Evolutionary conservation across 2,329 filamentous ascomycete genomes (phyloP).

Genomic region (Exutisphaerella laricina): DNA sequence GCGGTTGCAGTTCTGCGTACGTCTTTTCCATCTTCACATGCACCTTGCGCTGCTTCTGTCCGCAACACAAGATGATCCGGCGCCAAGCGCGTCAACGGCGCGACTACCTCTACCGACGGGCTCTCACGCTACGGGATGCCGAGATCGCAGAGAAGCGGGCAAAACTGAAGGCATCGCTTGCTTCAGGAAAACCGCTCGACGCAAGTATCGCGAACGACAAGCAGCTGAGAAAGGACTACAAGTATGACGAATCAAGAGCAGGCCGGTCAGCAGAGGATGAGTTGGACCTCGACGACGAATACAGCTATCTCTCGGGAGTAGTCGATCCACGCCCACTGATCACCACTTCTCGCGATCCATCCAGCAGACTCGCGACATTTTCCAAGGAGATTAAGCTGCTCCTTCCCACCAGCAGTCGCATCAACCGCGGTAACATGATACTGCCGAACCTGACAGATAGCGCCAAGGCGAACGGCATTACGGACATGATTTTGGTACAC

Average conservation of each 20-base stretch:
- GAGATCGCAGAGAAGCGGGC: slow-evolving; percentile 89
- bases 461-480: slow-evolving; percentile 72
- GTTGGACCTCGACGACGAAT: slow-evolving; percentile 80
- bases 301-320: slow-evolving; percentile 82
- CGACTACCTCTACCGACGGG: slow-evolving; percentile 87
- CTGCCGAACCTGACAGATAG: slow-evolving; percentile 78
- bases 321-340: slow-evolving; percentile 84
- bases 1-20: not conserved
- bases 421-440: slow-evolving; percentile 89
- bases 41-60: not conserved
- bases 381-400: slow-evolving; percentile 85
- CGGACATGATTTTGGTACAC: slow-evolving; percentile 80
- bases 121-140: slow-evolving; percentile 79
- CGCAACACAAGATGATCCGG: slow-evolving; percentile 45
- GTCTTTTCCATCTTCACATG: not conserved
- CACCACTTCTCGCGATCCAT: slow-evolving; percentile 85
- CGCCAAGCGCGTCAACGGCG: slow-evolving; percentile 72
- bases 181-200: slow-evolving; percentile 81
- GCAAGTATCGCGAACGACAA: slow-evolving; percentile 82
- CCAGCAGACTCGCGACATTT: slow-evolving; percentile 77
- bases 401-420: slow-evolving; percentile 74
- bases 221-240: slow-evolving; percentile 75
- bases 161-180: slow-evolving; percentile 77
- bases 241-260: slow-evolving; percentile 79
- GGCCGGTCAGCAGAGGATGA: slow-evolving; percentile 63